Conservation (phyloP, 306 rosid genomes). For the Adenanthera pavonina region DNA sequence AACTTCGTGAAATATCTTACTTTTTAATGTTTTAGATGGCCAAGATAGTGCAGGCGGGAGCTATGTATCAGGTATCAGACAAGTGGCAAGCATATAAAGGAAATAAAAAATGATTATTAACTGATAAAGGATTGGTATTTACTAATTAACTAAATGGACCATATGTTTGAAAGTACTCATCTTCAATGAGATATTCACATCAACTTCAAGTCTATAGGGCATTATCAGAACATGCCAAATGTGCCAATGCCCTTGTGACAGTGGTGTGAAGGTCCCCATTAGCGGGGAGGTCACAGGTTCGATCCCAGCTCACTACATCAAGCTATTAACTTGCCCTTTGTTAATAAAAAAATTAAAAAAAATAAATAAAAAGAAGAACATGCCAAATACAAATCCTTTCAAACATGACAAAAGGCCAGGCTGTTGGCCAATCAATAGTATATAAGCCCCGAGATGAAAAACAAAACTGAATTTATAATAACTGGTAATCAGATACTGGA, state of each 20-base stretch:
- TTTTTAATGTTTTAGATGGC: neutral
- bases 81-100: neutral
- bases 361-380: neutral
- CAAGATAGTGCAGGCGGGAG: neutral
- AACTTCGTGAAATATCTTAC: constrained; percentile 6
- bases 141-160: constrained; percentile 21
- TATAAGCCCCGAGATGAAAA: neutral
- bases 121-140: constrained; percentile 9
- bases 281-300: too few relatives aligned
- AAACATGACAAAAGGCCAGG: constrained; percentile 16
- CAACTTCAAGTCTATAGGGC: constrained; percentile 25
- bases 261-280: too few relatives aligned
- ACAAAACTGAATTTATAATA: constrained; percentile 10
- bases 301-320: too few relatives aligned
- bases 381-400: constrained; percentile 22
- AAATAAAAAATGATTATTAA: constrained; percentile 7
- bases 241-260: too few relatives aligned
- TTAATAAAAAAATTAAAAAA: too few relatives aligned
- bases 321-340: too few relatives aligned
- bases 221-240: neutral
- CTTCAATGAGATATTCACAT: constrained; percentile 16
- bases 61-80: neutral
- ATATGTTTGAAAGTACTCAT: neutral
- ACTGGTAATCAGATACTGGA: constrained; percentile 11
- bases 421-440: constrained; percentile 8